Evolutionary conservation across 371 early-diverging fungal species (phyloP), one percentile per base, ranked within the genome.

Genomic region (Paraphysoderma sedebokerense): DNA sequence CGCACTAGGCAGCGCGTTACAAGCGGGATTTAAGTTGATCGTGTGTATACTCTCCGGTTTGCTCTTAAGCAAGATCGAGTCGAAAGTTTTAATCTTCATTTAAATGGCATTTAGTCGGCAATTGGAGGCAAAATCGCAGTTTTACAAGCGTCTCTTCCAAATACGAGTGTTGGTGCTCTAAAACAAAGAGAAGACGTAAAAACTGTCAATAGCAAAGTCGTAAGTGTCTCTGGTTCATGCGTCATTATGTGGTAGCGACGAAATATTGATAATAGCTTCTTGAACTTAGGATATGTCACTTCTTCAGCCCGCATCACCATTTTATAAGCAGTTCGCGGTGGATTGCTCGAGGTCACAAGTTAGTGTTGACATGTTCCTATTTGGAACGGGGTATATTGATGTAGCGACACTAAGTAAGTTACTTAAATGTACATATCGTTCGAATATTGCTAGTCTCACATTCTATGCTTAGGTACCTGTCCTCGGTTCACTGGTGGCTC

Each of bases 401-500:
- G 70, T 96, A 9, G 90, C 98, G 1, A 88, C 95, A 0, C 58
- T 98, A 15, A 79, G 81, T 70, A 63, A 53, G 67, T 53, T 33
- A 50, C 0, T 28, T 66, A n/a, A 41, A 0, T 19, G 23, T n/a
- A 7, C 7, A 6, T 48, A 55, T 54, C 26, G 44, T 13, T 26
- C 11, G 12, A 53, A 23, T 24, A 24, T 3, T 24, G 38, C 3
- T 3, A 3, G 23, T 22, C 15, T 50, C 37, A 33, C n/a, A 51
- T 32, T 3, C 53, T 4, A 22, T 39, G 22, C 15, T 30, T 38
- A 75, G 77, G 68, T 46, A 81, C 82, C 23, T 63, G 81, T 27
- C 80, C 90, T 17, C 81, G 82, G 47, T 87, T 81, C 60, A 98
- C 98, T 1, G 98, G 97, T 31, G 99, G 99, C 31, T 77, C 84